These are phyloP conservation scores for Xerocomus amazonicus DNA, from an alignment of 1,284 basidiomycete genomes.

Conservation along the genomic window DNA sequence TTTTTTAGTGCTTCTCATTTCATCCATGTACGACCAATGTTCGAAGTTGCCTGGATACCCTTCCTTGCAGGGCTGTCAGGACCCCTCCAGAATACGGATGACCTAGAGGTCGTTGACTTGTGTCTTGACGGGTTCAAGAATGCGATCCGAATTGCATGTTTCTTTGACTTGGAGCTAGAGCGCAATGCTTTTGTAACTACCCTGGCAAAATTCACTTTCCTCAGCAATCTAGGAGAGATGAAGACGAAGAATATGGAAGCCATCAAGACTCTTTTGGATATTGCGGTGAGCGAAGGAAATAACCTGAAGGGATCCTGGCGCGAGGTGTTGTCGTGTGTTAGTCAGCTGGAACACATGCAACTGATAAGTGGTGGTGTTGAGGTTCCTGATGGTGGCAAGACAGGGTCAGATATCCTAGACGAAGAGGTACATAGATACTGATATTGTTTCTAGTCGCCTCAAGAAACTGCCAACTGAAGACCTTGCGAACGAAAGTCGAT, in stretches of 20 bases:
- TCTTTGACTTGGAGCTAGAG: conserved; percentile 93
- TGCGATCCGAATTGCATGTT: conserved; percentile 89
- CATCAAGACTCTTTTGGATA: conserved; percentile 89
- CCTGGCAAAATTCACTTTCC: conserved; percentile 93
- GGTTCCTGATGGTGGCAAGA: conserved; percentile 74
- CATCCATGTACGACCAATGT: conserved; percentile 95
- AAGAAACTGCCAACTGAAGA: conserved; percentile 85
- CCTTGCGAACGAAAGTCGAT: conserved; percentile 93
- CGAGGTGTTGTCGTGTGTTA: conserved; percentile 92
- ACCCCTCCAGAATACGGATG: conserved; percentile 89
- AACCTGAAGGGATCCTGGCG: conserved; percentile 94
- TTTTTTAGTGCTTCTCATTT: conserved; percentile 95
- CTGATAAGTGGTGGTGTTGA: conserved; percentile 87
- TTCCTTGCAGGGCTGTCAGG: conserved; percentile 91
- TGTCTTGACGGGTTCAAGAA: conserved; percentile 93
- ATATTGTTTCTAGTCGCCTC: conserved; percentile 43
- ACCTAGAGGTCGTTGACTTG: conserved; percentile 86
- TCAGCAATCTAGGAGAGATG: conserved; percentile 97
- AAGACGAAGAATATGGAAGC: conserved; percentile 98
- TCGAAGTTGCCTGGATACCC: conserved; percentile 97
- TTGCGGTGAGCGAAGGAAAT: conserved; percentile 92
- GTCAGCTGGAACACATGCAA: conserved; percentile 97
- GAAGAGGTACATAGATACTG: background rate
- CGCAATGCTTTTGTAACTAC: conserved; percentile 98
- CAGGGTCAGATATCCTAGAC: conserved; percentile 54